A percentile compares a stretch with the other conserved stretches of the same genome.
These are phyloP conservation scores for Cladosporium sp. DNA, from an alignment of 2,329 filamentous ascomycete species.

Conservation along the genomic window DNA sequence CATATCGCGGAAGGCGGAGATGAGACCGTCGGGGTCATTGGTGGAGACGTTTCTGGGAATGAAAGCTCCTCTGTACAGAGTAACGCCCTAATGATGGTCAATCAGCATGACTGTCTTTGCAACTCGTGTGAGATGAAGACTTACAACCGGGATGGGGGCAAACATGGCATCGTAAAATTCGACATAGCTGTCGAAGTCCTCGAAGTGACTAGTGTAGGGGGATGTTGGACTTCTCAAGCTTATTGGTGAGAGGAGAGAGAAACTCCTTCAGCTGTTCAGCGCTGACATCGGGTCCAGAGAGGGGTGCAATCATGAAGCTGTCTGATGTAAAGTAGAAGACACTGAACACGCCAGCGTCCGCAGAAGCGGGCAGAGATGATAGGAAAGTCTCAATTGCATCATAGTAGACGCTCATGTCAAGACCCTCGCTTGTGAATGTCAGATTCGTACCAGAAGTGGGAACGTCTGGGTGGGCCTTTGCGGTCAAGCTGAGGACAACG, in stretches of 20 bases:
- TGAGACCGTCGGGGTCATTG: constrained; percentile 28
- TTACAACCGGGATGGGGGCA: constrained; percentile 30
- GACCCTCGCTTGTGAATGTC: constrained; percentile 34
- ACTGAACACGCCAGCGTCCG: constrained; percentile 48
- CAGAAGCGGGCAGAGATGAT: constrained; percentile 44
- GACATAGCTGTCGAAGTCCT: constrained; percentile 32
- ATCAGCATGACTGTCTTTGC: not conserved
- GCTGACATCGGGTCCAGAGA: constrained; percentile 47
- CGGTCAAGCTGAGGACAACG: constrained; percentile 53
- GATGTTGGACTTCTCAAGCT: constrained; percentile 36
- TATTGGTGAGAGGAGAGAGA: constrained; percentile 43
- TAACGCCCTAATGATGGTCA: constrained; percentile 16
- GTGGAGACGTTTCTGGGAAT: constrained; percentile 33
- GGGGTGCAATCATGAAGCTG: constrained; percentile 43
- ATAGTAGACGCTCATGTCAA: constrained; percentile 43
- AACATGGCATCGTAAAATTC: constrained; percentile 32
- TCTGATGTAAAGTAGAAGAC: constrained; percentile 50
- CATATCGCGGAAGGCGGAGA: constrained; percentile 31
- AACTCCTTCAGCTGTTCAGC: constrained; percentile 40
- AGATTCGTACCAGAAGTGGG: constrained; percentile 44
- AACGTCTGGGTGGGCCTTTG: constrained; percentile 46
- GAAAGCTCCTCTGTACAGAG: constrained; percentile 27
- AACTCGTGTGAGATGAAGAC: not conserved
- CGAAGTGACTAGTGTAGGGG: constrained; percentile 28
- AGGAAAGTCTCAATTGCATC: constrained; percentile 46